Base-by-base conservation (phyloP, 257 asterid genomes). In the Primulina eburnea region DNA sequence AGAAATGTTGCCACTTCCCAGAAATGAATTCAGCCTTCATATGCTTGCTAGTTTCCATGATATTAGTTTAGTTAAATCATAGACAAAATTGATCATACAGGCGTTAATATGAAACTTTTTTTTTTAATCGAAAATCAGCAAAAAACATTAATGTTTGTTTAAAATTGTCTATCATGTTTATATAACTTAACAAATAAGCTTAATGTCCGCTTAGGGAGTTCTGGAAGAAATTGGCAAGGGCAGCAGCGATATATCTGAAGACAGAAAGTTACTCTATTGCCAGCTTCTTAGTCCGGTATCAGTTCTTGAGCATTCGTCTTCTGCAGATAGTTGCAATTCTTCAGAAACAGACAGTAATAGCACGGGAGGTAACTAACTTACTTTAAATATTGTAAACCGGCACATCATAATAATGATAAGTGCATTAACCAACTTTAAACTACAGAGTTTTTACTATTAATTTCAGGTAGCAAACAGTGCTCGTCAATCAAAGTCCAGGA, bases 391-490 rank as follows among this genome's bases (percentile, higher is more conserved):
- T 28, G 33, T 57, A 20, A 34, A 34, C 53, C 28, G 64, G 32
- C 16, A 47, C 43, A 5, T 34, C 65, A 30, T n/a, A 6, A 58
- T 32, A 4, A 60, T 18, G 8, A 72, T 28, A 47, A 62, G 30
- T 30, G 14, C 12, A 14, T 29, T 32, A 4, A 61, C 60, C 6
- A 37, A 47, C 10, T 18, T 67, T 37, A 37, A 34, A 68, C 16
- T 8, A 38, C 65, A 55, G 64, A 59, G 30, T 30, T 65, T 24
- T 67, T 60, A 14, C 62, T 60, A 40, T 30, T 64, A 61, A 74
- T 73, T 81, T 55, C 89, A 88, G 98, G 82, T 66, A 82, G 88
- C 81, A 87, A 84, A 74, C 88, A 65, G 78, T 75, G 85, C 65
- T 87, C 92, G 75, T 82, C 89, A n/a, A 61, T 75, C 38, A 85